Evolutionary conservation across 2,329 filamentous ascomycete species (phyloP).

Genomic region (Bipolaris victoriae): DNA sequence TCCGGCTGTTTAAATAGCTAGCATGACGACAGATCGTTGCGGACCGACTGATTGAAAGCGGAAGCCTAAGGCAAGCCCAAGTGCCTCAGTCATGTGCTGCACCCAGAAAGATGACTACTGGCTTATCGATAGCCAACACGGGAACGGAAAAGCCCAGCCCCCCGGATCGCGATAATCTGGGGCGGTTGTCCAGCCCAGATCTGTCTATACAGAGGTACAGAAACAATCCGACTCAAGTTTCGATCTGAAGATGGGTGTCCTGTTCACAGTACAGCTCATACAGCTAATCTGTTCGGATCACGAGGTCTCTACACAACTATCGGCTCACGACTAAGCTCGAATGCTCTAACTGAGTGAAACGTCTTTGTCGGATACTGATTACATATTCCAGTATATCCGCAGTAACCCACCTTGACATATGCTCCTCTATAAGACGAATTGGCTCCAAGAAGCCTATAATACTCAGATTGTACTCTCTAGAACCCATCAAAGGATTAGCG

Average conservation of each 20-base stretch:
- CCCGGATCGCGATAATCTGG: conserved; percentile 7
- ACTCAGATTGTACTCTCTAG: not conserved
- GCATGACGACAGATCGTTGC: not conserved
- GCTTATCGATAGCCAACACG: conserved; percentile 22
- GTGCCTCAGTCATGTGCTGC: not conserved
- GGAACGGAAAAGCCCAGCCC: conserved; percentile 5
- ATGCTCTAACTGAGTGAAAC: not conserved
- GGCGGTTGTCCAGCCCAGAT: not conserved
- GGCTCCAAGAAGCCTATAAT: not conserved
- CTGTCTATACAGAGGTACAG: not conserved
- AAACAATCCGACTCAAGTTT: not conserved
- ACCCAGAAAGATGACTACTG: conserved; percentile 12
- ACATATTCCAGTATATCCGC: not conserved
- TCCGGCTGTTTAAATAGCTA: not conserved
- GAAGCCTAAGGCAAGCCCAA: not conserved
- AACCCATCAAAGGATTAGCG: not conserved
- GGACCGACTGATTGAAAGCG: not conserved
- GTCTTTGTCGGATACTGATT: not conserved
- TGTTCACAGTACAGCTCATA: not conserved
- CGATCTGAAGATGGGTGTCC: not conserved
- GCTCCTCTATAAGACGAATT: not conserved
- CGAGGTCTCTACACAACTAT: not conserved
- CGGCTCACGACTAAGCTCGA: not conserved
- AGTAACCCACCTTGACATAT: not conserved
- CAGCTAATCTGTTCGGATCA: not conserved